phyloP scores from a whole-genome alignment of 257 asterid species.

The Nicotiana tabacum region DNA sequence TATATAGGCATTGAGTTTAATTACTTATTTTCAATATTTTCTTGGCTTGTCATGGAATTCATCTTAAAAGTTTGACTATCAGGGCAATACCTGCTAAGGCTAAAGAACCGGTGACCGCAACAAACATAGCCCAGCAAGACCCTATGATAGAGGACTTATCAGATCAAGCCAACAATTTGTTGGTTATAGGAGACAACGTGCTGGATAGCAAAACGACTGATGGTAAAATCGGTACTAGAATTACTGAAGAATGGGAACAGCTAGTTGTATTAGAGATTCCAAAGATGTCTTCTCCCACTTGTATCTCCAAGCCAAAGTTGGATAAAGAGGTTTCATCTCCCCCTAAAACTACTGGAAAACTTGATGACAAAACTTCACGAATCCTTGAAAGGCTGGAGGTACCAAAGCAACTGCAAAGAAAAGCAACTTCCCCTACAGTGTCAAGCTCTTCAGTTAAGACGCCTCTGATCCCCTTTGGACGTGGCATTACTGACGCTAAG shows the following conservation, averaged over 20 bases:
- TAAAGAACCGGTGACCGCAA: conserved; percentile 33
- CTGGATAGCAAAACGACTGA: conserved; percentile 24
- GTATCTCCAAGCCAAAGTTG: conserved; percentile 33
- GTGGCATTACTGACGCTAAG: conserved; percentile 30
- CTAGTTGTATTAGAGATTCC: conserved; percentile 57
- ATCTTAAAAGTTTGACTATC: conserved; percentile 7
- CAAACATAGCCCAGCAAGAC: conserved; percentile 25
- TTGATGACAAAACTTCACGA: conserved; percentile 78
- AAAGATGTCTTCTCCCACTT: conserved; percentile 39
- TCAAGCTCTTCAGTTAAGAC: conserved; percentile 46
- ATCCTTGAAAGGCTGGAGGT: conserved; percentile 86
- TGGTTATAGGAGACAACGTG: conserved; percentile 26
- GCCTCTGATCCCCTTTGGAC: conserved; percentile 66
- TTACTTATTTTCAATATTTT: neutral
- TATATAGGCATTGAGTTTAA: neutral
- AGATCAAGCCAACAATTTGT: conserved; percentile 17
- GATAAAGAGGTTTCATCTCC: conserved; percentile 45
- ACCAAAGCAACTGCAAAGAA: conserved; percentile 71
- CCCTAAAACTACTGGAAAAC: conserved; percentile 41
- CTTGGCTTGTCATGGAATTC: neutral
- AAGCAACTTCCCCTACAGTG: conserved; percentile 56
- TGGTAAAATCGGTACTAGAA: conserved; percentile 23
- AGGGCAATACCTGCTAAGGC: conserved; percentile 61
- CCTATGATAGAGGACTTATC: conserved; percentile 27
- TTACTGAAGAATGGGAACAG: conserved; percentile 77